A percentile compares a stretch with the other conserved stretches of the same genome.
Evolutionary conservation across 192 early-diverging fungal species (phyloP).

Genomic region (Coemansia sp.): DNA sequence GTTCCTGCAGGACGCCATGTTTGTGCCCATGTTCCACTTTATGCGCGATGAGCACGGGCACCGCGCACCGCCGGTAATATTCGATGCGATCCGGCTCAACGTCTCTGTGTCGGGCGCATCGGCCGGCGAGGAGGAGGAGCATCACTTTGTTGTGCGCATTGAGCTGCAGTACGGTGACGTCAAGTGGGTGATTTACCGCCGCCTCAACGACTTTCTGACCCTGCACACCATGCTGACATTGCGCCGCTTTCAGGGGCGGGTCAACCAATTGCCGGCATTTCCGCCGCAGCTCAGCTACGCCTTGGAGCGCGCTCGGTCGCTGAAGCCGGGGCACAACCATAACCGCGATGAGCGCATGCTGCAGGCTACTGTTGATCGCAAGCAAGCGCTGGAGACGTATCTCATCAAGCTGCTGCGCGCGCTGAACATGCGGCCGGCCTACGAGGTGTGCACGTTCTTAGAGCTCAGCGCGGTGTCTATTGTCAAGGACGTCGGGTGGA

Average conservation of each 20-base stretch:
- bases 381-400: conserved; percentile 63
- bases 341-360: conserved; percentile 18
- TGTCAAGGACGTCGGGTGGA: conserved; percentile 78
- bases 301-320: conserved; percentile 32
- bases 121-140: conserved; percentile 8
- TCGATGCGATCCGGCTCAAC: conserved; percentile 50
- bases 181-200: conserved; percentile 71
- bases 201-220: conserved; percentile 64
- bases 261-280: conserved; percentile 44
- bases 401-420: conserved; percentile 58
- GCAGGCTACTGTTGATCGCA: conserved; percentile 50
- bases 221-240: conserved; percentile 62
- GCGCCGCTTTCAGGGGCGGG: conserved; percentile 49
- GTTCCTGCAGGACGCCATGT: conserved; percentile 54
- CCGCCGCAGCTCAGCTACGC: conserved; percentile 49
- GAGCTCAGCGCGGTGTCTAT: conserved; percentile 72
- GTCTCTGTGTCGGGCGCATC: conserved; percentile 13
- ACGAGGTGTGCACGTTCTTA: conserved; percentile 74
- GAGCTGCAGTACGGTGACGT: conserved; percentile 74
- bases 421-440: conserved; percentile 61
- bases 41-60: conserved; percentile 54
- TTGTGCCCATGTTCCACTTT: conserved; percentile 55
- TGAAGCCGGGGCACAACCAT: conserved; percentile 32
- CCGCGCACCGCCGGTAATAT: conserved; percentile 53
- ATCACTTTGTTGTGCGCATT: conserved; percentile 66